phyloP scores from a whole-genome alignment of 331 rosid genomes.

The Quercus phellos region DNA sequence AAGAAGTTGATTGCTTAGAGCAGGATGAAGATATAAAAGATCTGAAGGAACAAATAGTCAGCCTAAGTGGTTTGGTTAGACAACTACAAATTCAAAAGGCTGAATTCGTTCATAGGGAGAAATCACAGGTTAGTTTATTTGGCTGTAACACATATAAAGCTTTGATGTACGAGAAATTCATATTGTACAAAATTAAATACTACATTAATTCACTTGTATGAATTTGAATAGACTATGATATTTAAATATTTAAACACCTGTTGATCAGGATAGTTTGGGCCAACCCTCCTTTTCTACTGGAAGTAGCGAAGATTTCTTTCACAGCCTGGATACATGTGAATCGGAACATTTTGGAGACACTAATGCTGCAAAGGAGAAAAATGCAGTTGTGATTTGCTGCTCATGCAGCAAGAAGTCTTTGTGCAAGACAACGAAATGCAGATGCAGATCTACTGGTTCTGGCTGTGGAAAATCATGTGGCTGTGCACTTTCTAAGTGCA shows the following conservation, averaged over 20 bases:
- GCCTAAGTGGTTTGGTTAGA: constrained; percentile 46
- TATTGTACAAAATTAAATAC: not conserved
- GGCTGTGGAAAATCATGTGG: constrained; percentile 82
- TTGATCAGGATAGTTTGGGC: constrained; percentile 38
- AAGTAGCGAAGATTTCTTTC: constrained; percentile 29
- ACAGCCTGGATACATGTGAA: constrained; percentile 30
- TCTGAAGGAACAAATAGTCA: constrained; percentile 61
- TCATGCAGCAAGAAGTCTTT: constrained; percentile 72
- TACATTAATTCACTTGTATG: not conserved
- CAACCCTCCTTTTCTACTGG: constrained; percentile 37
- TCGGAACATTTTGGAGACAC: constrained; percentile 26
- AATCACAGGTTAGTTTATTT: constrained; percentile 54
- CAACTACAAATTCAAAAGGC: constrained; percentile 57
- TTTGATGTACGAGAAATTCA: not conserved
- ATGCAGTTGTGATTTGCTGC: constrained; percentile 52
- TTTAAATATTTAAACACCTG: constrained; percentile 13
- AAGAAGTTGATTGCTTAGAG: constrained; percentile 39
- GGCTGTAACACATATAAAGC: not conserved
- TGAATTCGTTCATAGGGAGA: constrained; percentile 28
- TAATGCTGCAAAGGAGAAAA: constrained; percentile 27
- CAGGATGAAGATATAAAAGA: constrained; percentile 51
- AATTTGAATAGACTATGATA: not conserved
- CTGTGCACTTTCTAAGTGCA: constrained; percentile 62
- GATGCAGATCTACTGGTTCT: constrained; percentile 70
- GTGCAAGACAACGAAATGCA: constrained; percentile 87